phyloP scores from a whole-genome alignment of 2,329 filamentous ascomycete species.

The Aureobasidium namibiae region DNA sequence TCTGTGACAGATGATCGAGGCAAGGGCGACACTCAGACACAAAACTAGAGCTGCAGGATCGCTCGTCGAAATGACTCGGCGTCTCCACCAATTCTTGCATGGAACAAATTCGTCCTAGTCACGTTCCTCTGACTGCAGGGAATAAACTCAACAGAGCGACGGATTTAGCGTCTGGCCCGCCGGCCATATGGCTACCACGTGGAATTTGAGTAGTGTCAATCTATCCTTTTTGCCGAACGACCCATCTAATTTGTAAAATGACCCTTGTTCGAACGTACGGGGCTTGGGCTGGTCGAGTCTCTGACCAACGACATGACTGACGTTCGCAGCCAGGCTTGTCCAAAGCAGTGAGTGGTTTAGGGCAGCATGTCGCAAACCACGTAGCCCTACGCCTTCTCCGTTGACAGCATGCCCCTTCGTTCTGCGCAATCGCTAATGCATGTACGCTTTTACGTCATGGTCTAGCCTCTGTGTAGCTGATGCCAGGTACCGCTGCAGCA shows the following conservation, averaged over 20 bases:
- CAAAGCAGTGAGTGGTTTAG: not conserved
- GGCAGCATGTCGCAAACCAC: not conserved
- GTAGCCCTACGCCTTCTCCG: not conserved
- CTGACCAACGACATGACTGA: not conserved
- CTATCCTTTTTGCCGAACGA: not conserved
- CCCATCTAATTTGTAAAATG: not conserved
- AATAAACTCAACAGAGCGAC: not conserved
- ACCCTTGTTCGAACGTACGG: not conserved
- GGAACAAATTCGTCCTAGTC: not conserved
- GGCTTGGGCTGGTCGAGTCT: not conserved
- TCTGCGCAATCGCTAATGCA: not conserved
- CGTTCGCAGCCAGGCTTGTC: not conserved
- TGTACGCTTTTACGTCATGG: not conserved
- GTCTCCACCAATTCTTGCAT: slow-evolving; percentile 1
- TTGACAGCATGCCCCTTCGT: not conserved
- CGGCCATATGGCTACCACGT: slow-evolving; percentile 5
- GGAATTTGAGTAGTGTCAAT: not conserved
- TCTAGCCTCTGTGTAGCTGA: not conserved
- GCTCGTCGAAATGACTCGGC: not conserved
- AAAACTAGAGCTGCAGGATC: not conserved
- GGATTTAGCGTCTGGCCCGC: slow-evolving; percentile 1
- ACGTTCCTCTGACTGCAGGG: not conserved
- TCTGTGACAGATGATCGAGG: not conserved
- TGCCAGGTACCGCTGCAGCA: not conserved
- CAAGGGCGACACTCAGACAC: not conserved